phyloP scores from a whole-genome alignment of 257 asterid species.

The Vinca minor region DNA sequence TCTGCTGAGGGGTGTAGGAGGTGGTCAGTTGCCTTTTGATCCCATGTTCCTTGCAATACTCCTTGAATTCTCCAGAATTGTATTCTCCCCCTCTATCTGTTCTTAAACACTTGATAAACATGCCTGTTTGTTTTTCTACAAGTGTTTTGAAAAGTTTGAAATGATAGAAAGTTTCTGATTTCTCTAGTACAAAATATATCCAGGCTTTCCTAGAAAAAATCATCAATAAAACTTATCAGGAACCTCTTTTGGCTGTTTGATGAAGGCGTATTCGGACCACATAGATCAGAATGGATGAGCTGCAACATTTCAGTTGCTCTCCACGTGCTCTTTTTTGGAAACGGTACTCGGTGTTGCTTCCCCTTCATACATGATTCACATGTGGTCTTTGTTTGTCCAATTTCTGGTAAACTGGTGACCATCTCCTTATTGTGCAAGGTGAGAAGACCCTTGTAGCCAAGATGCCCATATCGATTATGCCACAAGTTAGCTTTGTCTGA shows the following conservation, averaged over 20 bases:
- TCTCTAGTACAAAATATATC: too few relatives aligned
- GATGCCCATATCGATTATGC: too few relatives aligned
- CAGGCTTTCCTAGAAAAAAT: background rate
- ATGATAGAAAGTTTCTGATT: too few relatives aligned
- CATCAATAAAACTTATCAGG: background rate
- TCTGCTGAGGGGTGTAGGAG: background rate
- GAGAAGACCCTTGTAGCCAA: background rate
- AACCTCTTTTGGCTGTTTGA: background rate
- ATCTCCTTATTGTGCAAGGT: background rate
- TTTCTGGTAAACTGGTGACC: background rate
- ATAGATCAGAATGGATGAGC: background rate
- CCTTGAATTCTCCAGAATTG: too few relatives aligned
- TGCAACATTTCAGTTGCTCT: background rate
- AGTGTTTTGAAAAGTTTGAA: background rate
- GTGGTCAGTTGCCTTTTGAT: background rate
- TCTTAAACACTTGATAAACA: too few relatives aligned
- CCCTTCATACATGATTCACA: too few relatives aligned
- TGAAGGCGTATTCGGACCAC: background rate
- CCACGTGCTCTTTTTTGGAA: too few relatives aligned
- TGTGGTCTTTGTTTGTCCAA: too few relatives aligned
- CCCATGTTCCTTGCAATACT: too few relatives aligned
- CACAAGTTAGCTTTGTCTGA: too few relatives aligned
- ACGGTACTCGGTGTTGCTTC: too few relatives aligned
- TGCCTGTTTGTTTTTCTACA: background rate
- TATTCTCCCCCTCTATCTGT: too few relatives aligned